Percentiles rank a stretch among this genome's conserved stretches.
Conservation (phyloP, 192 early-diverging fungal species). For the Entophlyctis luteolus region DNA sequence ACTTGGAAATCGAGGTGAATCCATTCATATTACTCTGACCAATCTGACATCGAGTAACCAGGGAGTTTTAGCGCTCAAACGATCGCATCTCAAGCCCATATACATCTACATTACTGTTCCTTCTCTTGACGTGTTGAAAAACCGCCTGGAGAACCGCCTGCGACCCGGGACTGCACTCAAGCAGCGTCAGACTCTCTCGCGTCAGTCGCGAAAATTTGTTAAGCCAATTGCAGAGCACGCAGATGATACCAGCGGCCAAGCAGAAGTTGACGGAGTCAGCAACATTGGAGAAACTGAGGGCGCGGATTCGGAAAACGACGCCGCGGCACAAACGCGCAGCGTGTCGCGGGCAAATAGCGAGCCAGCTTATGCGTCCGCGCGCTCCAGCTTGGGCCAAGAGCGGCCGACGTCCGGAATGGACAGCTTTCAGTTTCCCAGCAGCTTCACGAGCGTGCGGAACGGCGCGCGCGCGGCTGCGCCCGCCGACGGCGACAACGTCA, state of each 20-base stretch:
- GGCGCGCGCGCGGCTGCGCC: conserved; percentile 6
- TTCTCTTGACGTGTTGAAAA: conserved; percentile 39
- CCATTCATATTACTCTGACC: not conserved
- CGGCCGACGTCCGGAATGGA: conserved; percentile 11
- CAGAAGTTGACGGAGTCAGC: no score
- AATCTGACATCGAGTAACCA: conserved; percentile 22
- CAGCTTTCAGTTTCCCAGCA: no score
- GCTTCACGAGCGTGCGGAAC: no score
- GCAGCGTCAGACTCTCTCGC: not conserved
- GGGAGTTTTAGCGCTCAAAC: conserved; percentile 47
- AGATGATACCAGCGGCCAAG: no score
- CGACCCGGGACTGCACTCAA: conserved; percentile 5
- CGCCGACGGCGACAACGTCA: no score
- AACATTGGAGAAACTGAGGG: no score
- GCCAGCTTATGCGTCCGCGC: no score
- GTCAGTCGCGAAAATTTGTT: no score
- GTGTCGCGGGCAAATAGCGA: no score
- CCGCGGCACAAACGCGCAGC: no score
- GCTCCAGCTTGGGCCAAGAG: not conserved
- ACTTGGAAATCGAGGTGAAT: conserved; percentile 49
- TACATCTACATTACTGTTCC: conserved; percentile 49
- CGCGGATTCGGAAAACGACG: no score
- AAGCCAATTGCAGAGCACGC: no score
- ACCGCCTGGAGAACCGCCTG: conserved; percentile 37
- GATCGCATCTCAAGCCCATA: conserved; percentile 42